A percentile compares a stretch with the other conserved stretches of the same genome.
phyloP scores from a whole-genome alignment of 1,284 basidiomycete species.

The Termitomyces sp. region DNA sequence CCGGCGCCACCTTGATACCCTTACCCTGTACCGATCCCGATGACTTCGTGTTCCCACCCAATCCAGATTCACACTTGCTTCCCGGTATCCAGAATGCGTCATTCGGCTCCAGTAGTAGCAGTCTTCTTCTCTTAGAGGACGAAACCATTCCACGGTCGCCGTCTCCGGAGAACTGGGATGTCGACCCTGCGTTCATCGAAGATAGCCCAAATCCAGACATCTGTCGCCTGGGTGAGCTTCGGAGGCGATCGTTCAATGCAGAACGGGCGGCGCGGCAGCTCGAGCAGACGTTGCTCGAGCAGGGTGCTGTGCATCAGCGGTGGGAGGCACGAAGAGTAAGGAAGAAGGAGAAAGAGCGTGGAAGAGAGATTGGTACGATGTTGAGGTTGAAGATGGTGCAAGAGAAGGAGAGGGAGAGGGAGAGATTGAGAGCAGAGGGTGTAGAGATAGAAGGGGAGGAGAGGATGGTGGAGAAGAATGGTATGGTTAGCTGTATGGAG shows the following conservation, averaged over 20 bases:
- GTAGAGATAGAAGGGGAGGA: conserved; percentile 9
- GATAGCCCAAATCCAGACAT: conserved; percentile 36
- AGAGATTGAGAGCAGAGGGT: conserved; percentile 17
- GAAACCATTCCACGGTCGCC: conserved; percentile 38
- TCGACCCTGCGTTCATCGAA: conserved; percentile 29
- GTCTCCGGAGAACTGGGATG: conserved; percentile 39
- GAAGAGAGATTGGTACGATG: conserved; percentile 46
- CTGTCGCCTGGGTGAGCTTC: conserved; percentile 32
- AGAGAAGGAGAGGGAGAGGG: conserved; percentile 17
- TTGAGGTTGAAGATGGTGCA: conserved; percentile 42
- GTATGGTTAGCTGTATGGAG: conserved; percentile 29
- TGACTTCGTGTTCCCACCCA: conserved; percentile 8
- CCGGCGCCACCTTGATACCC: conserved; percentile 8
- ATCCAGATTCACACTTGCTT: neutral
- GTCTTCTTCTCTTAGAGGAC: conserved; percentile 36
- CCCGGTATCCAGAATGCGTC: neutral
- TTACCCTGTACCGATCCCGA: conserved; percentile 15
- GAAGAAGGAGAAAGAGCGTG: conserved; percentile 46
- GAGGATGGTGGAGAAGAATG: conserved; percentile 8
- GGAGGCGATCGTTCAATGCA: conserved; percentile 32
- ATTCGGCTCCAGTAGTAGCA: conserved; percentile 5
- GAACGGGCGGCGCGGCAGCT: conserved; percentile 35
- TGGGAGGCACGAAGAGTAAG: conserved; percentile 39
- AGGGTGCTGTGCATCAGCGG: conserved; percentile 35
- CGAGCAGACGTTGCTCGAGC: conserved; percentile 30